A percentile compares a stretch with the other conserved stretches of the same genome.
Conservation (phyloP, 192 early-diverging fungal species). For the Backusella liffmaniae region DNA sequence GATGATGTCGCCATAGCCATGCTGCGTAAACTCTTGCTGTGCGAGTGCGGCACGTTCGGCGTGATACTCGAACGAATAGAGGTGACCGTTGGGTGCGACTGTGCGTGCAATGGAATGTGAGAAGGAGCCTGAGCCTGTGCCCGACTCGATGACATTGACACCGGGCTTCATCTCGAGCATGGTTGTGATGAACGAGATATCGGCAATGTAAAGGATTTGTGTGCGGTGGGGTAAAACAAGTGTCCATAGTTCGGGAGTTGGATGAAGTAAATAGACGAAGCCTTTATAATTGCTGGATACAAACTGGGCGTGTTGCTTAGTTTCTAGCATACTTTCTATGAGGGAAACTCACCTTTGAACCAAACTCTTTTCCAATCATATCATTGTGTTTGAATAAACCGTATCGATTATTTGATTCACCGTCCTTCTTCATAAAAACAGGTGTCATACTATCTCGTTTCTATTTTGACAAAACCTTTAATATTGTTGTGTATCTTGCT, state of each 20-base stretch:
- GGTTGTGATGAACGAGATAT: constrained; percentile 88
- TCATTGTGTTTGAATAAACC: constrained; percentile 78
- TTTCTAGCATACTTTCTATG: not conserved
- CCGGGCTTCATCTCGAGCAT: constrained; percentile 86
- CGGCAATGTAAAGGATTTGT: constrained; percentile 93
- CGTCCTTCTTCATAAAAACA: constrained; percentile 58
- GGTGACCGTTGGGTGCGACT: constrained; percentile 79
- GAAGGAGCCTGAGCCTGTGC: constrained; percentile 96
- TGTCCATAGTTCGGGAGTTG: constrained; percentile 97
- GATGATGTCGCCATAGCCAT: constrained; percentile 69
- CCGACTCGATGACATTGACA: constrained; percentile 80
- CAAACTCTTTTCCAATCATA: constrained; percentile 88
- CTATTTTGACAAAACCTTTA: constrained; percentile 32
- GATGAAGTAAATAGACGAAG: constrained; percentile 83
- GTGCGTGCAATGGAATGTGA: constrained; percentile 92
- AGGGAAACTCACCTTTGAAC: constrained; percentile 61
- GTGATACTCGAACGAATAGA: constrained; percentile 97
- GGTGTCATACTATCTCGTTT: constrained; percentile 69
- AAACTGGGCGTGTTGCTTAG: constrained; percentile 40
- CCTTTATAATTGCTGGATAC: constrained; percentile 60
- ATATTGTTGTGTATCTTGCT: too few species aligned
- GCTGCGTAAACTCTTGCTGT: constrained; percentile 74
- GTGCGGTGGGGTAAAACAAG: constrained; percentile 89
- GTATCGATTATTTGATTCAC: constrained; percentile 72
- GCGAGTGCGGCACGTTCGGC: constrained; percentile 69